phyloP scores from a whole-genome alignment of 805 yeast genomes.

The Candida jianshihensis region DNA sequence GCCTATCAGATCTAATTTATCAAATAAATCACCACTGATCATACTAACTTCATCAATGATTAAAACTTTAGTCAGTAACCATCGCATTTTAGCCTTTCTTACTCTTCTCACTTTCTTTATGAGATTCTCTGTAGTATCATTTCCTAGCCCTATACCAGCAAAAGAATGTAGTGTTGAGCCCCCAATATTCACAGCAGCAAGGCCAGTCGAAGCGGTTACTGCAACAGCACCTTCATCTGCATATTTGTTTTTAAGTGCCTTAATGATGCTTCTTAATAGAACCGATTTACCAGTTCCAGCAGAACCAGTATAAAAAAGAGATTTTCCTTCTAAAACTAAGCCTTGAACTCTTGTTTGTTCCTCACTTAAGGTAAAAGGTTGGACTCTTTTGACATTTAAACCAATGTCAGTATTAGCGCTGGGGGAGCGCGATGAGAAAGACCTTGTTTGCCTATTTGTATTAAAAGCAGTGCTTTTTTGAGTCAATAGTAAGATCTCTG shows the following conservation, averaged over 20 bases:
- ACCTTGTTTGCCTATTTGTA: neutral
- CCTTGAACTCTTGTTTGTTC: conserved; percentile 66
- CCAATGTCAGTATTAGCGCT: no score
- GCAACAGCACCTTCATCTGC: conserved; percentile 49
- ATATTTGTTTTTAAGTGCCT: conserved; percentile 39
- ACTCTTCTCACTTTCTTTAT: conserved; percentile 47
- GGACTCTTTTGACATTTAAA: conserved; percentile 23
- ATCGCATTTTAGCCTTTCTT: conserved; percentile 41
- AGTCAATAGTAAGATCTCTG: conserved; percentile 25
- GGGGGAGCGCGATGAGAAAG: neutral
- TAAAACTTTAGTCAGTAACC: conserved; percentile 52
- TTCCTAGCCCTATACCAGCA: conserved; percentile 72
- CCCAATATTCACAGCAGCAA: conserved; percentile 78
- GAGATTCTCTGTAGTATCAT: conserved; percentile 40
- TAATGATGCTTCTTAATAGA: conserved; percentile 58
- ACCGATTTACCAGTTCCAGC: conserved; percentile 99
- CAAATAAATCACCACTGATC: conserved; percentile 65
- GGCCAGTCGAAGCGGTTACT: conserved; percentile 79
- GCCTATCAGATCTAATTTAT: conserved; percentile 58
- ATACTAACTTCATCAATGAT: conserved; percentile 76
- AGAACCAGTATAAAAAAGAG: conserved; percentile 89
- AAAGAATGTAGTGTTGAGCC: conserved; percentile 74
- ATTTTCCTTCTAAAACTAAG: conserved; percentile 55
- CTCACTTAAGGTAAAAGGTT: conserved; percentile 34
- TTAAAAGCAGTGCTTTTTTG: conserved; percentile 19